These are phyloP conservation scores for Exophiala alcalophila DNA, from an alignment of 2,329 filamentous ascomycete genomes.

Conservation along the genomic window DNA sequence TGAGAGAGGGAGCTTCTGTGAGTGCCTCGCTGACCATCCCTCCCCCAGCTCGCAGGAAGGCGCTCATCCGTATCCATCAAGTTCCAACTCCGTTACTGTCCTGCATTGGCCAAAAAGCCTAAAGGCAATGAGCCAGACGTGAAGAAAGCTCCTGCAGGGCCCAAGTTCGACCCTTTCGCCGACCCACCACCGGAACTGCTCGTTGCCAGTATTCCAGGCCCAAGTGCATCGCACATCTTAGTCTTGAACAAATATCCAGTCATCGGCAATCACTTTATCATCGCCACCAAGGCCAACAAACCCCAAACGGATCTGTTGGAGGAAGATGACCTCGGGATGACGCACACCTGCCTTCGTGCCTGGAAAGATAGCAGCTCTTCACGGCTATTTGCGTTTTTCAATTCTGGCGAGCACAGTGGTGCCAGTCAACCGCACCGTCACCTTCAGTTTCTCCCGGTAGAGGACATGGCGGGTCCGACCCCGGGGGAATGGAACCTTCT, in stretches of 20 bases:
- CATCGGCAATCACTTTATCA: conserved; percentile 49
- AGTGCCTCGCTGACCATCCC: conserved; percentile 4
- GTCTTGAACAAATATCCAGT: conserved; percentile 51
- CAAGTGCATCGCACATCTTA: conserved; percentile 39
- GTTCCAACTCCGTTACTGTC: conserved; percentile 51
- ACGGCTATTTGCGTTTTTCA: conserved; percentile 49
- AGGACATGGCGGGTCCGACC: conserved; percentile 39
- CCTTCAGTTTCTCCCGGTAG: conserved; percentile 48
- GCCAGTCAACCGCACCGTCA: conserved; percentile 50
- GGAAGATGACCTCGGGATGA: conserved; percentile 41
- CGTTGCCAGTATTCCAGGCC: conserved; percentile 39
- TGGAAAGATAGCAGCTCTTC: conserved; percentile 34
- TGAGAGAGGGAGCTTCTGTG: conserved; percentile 20
- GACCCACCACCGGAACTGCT: conserved; percentile 44
- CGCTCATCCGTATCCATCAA: conserved; percentile 27
- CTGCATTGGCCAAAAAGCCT: conserved; percentile 47
- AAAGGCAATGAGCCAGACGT: conserved; percentile 11
- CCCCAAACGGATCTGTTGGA: conserved; percentile 46
- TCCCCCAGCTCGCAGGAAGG: no score
- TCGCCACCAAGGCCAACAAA: conserved; percentile 45
- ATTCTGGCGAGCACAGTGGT: conserved; percentile 48
- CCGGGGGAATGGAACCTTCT: conserved; percentile 46
- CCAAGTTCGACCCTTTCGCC: conserved; percentile 45
- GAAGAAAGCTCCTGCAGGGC: conserved; percentile 8
- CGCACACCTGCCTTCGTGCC: conserved; percentile 42